Evolutionary conservation across 805 yeast species (phyloP), one percentile per base, ranked within the genome.

Genomic region (Saturnispora sekii): DNA sequence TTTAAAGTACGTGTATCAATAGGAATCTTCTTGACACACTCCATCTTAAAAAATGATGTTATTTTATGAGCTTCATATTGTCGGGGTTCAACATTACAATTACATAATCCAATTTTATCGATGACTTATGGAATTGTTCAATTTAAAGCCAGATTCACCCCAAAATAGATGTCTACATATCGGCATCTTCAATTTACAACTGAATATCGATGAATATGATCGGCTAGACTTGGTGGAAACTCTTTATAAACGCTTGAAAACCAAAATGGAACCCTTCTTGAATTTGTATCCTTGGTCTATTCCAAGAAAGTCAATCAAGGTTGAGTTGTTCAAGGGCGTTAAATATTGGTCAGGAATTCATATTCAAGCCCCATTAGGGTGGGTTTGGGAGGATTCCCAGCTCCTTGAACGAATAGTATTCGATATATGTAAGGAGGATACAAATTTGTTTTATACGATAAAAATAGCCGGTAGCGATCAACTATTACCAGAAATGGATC

Each of bases 401-500:
- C 54, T 79, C 6, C 49, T 76, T 4, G 56, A 70, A 1, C 56
- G 63, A 5, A 41, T 77, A 1, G 53, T 78, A 5, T 61, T 58
- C 47, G 57, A 64, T 3, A 62, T 74, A 43, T 50, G 60, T 2
- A 48, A 54, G 4, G 44, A 58, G 26, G 48, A 53, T 37, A 37
- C 47, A 10, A 70, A 67, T 45, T 43, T 74, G 14, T 2, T 74
- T 63, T 53, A 64, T 76, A 4, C 73, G 69, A 34, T 48, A 66
- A 2, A 62, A 65, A 66, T 73, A 8, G 80, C 76, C 48, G 67
- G 72, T 1, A 64, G 70, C 32, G 72, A 76, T 3, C 45, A 50
- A 2, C 47, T 77, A 50, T 9, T 73, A 78, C 73, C 52, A 73
- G 9, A 64, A 61, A 6, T 34, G 14, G 34, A 41, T 28, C 32